These are phyloP conservation scores for Ilex aquifolium DNA, from an alignment of 257 asterid species.

Conservation along the genomic window DNA sequence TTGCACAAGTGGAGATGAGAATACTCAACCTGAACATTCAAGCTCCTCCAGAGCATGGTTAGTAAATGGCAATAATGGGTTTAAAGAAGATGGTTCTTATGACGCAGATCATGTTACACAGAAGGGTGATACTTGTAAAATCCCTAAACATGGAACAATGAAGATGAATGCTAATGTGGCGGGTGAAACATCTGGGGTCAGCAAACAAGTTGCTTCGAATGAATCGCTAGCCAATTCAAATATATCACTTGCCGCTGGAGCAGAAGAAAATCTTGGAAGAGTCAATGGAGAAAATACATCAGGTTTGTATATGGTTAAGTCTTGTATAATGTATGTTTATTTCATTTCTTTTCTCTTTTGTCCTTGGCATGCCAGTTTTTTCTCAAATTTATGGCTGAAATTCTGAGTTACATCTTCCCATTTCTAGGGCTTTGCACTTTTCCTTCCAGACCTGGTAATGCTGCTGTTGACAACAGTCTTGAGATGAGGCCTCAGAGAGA, in stretches of 20 bases:
- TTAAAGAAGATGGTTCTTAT: too few species aligned
- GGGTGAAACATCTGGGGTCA: slow-evolving; percentile 25
- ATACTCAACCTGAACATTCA: too few species aligned
- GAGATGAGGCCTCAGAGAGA: slow-evolving; percentile 30
- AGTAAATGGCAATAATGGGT: too few species aligned
- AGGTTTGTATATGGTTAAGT: slow-evolving; percentile 21
- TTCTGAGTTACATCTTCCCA: slow-evolving; percentile 12
- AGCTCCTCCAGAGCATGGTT: too few species aligned
- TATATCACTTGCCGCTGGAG: slow-evolving; percentile 14
- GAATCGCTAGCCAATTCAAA: slow-evolving; percentile 31
- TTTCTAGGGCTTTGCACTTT: slow-evolving; percentile 31
- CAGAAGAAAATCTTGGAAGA: slow-evolving; percentile 22
- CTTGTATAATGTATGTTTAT: slow-evolving; percentile 2
- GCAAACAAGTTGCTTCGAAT: slow-evolving; percentile 34
- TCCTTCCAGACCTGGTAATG: slow-evolving; percentile 31
- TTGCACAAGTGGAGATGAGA: background rate
- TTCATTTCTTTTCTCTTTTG: slow-evolving; percentile 11
- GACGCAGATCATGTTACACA: slow-evolving; percentile 1
- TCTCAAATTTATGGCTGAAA: slow-evolving; percentile 17
- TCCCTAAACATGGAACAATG: slow-evolving; percentile 28
- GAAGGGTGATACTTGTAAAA: slow-evolving; percentile 25
- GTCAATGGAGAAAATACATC: slow-evolving; percentile 31
- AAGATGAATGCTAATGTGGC: slow-evolving; percentile 26
- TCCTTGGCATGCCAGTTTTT: slow-evolving; percentile 5
- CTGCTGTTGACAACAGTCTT: slow-evolving; percentile 24